Percentiles rank a stretch among this genome's conserved stretches.
Conservation (phyloP, 306 rosid genomes). For the Cucumis hystrix region DNA sequence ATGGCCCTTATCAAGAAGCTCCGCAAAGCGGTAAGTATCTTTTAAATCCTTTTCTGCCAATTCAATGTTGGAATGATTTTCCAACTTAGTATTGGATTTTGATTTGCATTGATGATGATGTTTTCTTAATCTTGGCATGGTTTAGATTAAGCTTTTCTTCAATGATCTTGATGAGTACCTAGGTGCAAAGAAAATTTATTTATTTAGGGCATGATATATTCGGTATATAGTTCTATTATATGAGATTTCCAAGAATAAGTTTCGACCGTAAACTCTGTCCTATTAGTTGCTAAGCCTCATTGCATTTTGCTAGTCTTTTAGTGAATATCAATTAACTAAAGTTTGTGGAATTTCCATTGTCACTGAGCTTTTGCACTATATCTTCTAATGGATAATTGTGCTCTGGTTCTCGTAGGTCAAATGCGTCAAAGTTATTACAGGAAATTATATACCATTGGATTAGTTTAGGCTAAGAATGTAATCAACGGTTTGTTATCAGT, state of each 20-base stretch:
- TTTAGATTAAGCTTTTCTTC: not conserved
- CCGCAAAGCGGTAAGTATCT: constrained; percentile 56
- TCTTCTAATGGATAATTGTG: not conserved
- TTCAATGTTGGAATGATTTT: not conserved
- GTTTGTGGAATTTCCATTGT: not conserved
- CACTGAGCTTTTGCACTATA: not conserved
- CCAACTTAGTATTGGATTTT: not conserved
- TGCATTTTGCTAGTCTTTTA: not conserved
- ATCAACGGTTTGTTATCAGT: not conserved
- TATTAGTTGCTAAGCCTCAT: not conserved
- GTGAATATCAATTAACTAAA: not conserved
- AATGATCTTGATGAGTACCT: not conserved
- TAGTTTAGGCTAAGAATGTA: not conserved
- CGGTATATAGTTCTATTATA: not conserved
- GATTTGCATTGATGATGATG: not conserved
- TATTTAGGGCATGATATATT: not conserved
- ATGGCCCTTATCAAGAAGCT: constrained; percentile 88
- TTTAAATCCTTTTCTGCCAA: not conserved
- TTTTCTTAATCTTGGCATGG: not conserved
- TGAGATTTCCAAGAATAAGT: not conserved
- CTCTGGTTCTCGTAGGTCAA: not conserved
- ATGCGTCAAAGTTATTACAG: not conserved
- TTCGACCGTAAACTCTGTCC: not conserved
- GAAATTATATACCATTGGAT: not conserved
- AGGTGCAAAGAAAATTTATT: not conserved